Percentiles rank a stretch among this genome's conserved stretches.
Conservation (phyloP, 2,329 filamentous ascomycete genomes). For the Sordariomycetes sp. region DNA sequence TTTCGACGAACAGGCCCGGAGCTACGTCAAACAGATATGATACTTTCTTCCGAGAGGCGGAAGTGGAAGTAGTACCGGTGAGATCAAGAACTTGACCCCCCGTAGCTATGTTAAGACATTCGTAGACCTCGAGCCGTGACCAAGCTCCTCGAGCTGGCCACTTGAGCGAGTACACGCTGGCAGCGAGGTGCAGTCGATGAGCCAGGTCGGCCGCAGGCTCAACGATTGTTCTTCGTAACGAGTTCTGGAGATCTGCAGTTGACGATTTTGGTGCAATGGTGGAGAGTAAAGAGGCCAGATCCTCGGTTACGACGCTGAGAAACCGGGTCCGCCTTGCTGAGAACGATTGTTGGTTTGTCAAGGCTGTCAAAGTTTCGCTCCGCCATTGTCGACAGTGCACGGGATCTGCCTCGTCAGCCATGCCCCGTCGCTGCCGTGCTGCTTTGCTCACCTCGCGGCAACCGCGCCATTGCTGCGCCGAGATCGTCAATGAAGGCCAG, state of each 20-base stretch:
- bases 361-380: conserved; percentile 23
- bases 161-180: conserved; percentile 23
- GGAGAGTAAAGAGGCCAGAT: conserved; percentile 20
- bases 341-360: conserved; percentile 21
- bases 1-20: conserved; percentile 26
- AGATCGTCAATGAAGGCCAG: conserved; percentile 22
- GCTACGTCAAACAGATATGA: conserved; percentile 26
- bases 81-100: conserved; percentile 19
- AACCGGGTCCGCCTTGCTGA: conserved; percentile 17
- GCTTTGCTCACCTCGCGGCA: conserved; percentile 18
- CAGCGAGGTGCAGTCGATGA: conserved; percentile 23
- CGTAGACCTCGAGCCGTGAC: conserved; percentile 25
- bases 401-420: conserved; percentile 13
- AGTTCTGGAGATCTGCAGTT: conserved; percentile 18
- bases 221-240: conserved; percentile 20
- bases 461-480: conserved; percentile 20
- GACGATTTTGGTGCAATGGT: conserved; percentile 16
- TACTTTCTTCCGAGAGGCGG: conserved; percentile 17
- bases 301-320: conserved; percentile 19
- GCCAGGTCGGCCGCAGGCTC: conserved; percentile 25
- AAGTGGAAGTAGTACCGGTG: conserved; percentile 16
- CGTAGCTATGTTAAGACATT: conserved; percentile 23
- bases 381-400: conserved; percentile 26
- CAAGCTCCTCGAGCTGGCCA: conserved; percentile 25
- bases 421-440: background rate